Evolutionary conservation across 23 red algal genomes (phyloP), one percentile per base, ranked within the genome.

Genomic region (Gracilaria domingensis): DNA sequence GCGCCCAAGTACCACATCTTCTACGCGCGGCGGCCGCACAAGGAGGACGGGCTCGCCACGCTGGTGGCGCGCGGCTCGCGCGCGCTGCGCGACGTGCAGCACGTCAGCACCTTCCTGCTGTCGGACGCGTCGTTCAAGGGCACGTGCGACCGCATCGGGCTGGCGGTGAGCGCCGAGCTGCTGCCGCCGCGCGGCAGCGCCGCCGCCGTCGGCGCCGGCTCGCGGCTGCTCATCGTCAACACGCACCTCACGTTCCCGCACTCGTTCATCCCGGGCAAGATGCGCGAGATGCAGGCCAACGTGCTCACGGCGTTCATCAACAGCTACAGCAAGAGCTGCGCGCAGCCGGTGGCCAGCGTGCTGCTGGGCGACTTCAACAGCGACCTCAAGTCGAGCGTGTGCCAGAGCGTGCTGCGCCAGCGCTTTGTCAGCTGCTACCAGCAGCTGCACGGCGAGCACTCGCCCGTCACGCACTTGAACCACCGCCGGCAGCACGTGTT

Each of bases 161-260:
- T 49, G 4, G 40, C 40, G 1, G 53, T 42, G 16, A 62, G 20
- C 20, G 58, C 36, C 28, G 65, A 75, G 51, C 51, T 60, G 65
- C 26, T 26, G 20, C 62, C 42, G 64, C 65, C 51, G 38, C 23
- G 8, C 25, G 20, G 13, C 53, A n/a, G n/a, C n/a, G 33, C 34
- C 42, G 55, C 60, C 59, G 33, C n/a, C 39, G 24, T 47, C 38
- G 55, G 34, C 23, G 40, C 28, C 38, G 32, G 39, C 34, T 57
- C 77, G 33, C 48, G 50, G 4, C 28, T 88, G 39, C 51, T 88
- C 2, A 12, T 88, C 12, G 54, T 88, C 53, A 88, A 88, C 48
- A 44, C 84, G n/a, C 84, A 88, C 50, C 84, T 88, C 47, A 88
- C 84, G 37, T 88, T 88, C 50, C 84, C 84, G 54, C 84, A 88